Base-by-base conservation (phyloP, 2,329 filamentous ascomycete species). In the Colletotrichum echinochloae region DNA sequence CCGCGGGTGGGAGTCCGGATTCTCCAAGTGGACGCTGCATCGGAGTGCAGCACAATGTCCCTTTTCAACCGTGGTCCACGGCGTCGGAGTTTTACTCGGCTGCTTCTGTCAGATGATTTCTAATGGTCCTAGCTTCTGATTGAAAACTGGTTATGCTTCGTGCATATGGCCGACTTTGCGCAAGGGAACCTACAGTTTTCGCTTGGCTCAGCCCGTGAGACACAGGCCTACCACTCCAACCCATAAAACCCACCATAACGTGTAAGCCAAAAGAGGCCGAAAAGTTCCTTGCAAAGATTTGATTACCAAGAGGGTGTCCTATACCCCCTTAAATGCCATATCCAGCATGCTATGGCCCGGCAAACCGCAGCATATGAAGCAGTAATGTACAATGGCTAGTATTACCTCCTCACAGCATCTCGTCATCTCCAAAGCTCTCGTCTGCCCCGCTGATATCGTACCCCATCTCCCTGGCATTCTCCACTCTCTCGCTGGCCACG, bases 381-480 rank as follows among this genome's bases (percentile, higher is more conserved):
- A 70, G 65, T 59, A 59, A 52, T 59, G 46, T 54, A 54, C 46
- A 54, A n/a, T 37, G 23, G 39, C 60, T 39, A 23, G 52, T 37
- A 60, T 70, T 65, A 70, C 56, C 44, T 56, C 60, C 65, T 70
- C 66, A 74, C 41, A 74, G 26, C 51, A 67, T 75, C 57, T 80
- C 79, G 20, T 81, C 79, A n/a, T 79, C 78, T 16, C 75, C 77
- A 30, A 74, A 73, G 73, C 79, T 80, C 18, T 79, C 81, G 37
- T 78, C 79, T 23, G 81, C 75, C 16, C 77, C 79, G 26, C 77
- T 78, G 5, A 76, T 71, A 30, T 78, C 80, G 59, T 84, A 83
- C 0, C 81, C 82, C 77, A 81, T 78, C 65, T 83, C 82, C 48
- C 80, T 76, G 28, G 78, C 77, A 51, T 83, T 81, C 46, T 80